Evolutionary conservation across 75 land plant species (phyloP), one percentile per base, ranked within the genome.

Genomic region (Cupressus sempervirens): DNA sequence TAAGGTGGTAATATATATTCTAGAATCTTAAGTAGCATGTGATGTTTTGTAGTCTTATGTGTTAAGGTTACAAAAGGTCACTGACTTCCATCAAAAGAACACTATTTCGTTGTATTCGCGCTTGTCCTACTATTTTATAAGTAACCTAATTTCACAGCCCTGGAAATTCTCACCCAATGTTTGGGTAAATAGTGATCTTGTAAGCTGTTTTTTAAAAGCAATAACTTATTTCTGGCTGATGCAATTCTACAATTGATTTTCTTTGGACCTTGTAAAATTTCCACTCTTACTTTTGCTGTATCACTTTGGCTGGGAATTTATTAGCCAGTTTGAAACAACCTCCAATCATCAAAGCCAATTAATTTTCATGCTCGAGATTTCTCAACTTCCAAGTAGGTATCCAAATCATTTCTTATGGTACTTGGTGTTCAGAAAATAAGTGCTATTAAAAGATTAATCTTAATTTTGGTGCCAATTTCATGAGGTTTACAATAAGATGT

Each of bases 331-430:
- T 79, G 48, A 79, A 79, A 45, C 81, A 79, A 79, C 81, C 46
- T 77, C 80, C 80, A 77, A 77, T 40, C 80, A 43, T 77, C 81
- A 79, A 79, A 45, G 48, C 48, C 45, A 79, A 43, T 23, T 79
- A 23, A 26, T 79, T 79, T 79, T 45, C 81, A 79, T 79, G 81
- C 81, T 43, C 81, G 81, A 79, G 81, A 23, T 79, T 20, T 79
- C 81, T 45, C 81, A 45, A 79, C 50, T 77, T 83, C 88, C 88
- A 89, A 93, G 92, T 91, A 91, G 91, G 91, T 91, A 89, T 86
- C 84, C 80, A 79, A 36, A 36, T 67, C 72, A 84, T 80, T 56
- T 72, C 79, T 92, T 35, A 48, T 86, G 65, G 76, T 84, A 87
- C 73, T 86, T 83, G 77, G 82, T 82, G 74, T 73, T 88, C 84